Conservation (phyloP, 192 early-diverging fungal genomes). For the Coemansia sp. region DNA sequence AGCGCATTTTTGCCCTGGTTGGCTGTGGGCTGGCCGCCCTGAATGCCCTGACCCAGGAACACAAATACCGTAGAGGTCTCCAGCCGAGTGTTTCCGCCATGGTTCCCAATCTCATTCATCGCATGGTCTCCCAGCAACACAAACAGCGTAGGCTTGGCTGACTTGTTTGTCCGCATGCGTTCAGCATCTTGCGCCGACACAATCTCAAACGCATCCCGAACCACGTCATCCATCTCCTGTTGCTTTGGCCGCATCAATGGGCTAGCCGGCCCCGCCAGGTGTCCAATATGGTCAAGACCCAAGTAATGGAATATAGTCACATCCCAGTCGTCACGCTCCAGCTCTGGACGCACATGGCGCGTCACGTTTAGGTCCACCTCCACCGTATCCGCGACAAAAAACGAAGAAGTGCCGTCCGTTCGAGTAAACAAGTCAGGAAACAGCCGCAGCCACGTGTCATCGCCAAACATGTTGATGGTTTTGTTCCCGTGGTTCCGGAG, state of each 20-base stretch:
- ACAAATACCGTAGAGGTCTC: slow-evolving; percentile 52
- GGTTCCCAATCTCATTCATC: slow-evolving; percentile 69
- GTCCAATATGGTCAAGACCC: slow-evolving; percentile 81
- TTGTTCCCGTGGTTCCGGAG: slow-evolving; percentile 52
- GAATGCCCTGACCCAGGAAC: slow-evolving; percentile 44
- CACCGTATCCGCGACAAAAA: slow-evolving; percentile 62
- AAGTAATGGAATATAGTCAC: slow-evolving; percentile 73
- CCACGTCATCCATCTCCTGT: slow-evolving; percentile 68
- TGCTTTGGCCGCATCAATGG: slow-evolving; percentile 71
- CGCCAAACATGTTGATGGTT: slow-evolving; percentile 81
- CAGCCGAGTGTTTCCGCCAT: slow-evolving; percentile 51
- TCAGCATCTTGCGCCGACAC: slow-evolving; percentile 45
- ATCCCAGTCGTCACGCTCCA: slow-evolving; percentile 60
- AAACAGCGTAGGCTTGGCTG: slow-evolving; percentile 60
- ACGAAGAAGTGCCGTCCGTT: slow-evolving; percentile 60
- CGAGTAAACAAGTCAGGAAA: slow-evolving; percentile 68
- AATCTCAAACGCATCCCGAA: slow-evolving; percentile 53
- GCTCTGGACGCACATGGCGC: slow-evolving; percentile 57
- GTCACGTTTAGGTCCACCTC: slow-evolving; percentile 75
- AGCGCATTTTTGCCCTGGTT: slow-evolving; percentile 18
- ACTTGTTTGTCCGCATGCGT: slow-evolving; percentile 22
- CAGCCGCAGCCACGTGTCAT: slow-evolving; percentile 92
- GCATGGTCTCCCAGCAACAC: slow-evolving; percentile 81
- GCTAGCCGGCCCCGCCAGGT: slow-evolving; percentile 64
- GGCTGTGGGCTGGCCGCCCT: slow-evolving; percentile 11